Conservation (phyloP, 257 asterid genomes). For the Nemophila menziesii region DNA sequence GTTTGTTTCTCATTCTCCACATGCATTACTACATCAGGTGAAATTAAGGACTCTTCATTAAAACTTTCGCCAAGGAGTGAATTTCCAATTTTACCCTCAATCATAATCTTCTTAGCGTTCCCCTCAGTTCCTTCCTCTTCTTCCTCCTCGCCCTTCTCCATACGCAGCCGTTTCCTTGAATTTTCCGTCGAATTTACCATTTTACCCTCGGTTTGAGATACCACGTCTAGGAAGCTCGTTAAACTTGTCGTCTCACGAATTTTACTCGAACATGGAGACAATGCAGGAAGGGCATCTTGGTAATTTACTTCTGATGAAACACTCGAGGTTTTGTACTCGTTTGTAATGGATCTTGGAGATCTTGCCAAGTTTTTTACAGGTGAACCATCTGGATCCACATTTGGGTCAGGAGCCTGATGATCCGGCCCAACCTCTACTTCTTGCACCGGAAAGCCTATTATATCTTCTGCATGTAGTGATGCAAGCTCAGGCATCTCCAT, state of each 20-base stretch:
- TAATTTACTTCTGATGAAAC: background rate
- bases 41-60: slow-evolving; percentile 25
- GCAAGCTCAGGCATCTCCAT: background rate
- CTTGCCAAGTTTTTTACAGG: slow-evolving; percentile 18
- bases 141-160: slow-evolving; percentile 6
- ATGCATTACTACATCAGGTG: slow-evolving; percentile 20
- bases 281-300: slow-evolving; percentile 11
- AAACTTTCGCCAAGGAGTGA: slow-evolving; percentile 8
- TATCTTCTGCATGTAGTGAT: slow-evolving; percentile 6
- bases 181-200: slow-evolving; percentile 10
- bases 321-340: slow-evolving; percentile 19
- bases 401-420: background rate
- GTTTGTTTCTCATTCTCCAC: slow-evolving; percentile 10
- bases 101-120: slow-evolving; percentile 15
- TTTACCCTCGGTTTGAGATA: slow-evolving; percentile 6
- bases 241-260: slow-evolving; percentile 1
- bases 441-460: slow-evolving; percentile 38
- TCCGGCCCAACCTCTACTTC: slow-evolving; percentile 9
- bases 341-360: slow-evolving; percentile 29
- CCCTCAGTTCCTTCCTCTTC: slow-evolving; percentile 9
- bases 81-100: slow-evolving; percentile 2
- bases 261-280: slow-evolving; percentile 1
- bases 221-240: slow-evolving; percentile 16
- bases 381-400: slow-evolving; percentile 1
- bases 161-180: slow-evolving; percentile 20